Evolutionary conservation across 176 grass and related monocot genomes (phyloP).

Genomic region (Oryza australiensis): DNA sequence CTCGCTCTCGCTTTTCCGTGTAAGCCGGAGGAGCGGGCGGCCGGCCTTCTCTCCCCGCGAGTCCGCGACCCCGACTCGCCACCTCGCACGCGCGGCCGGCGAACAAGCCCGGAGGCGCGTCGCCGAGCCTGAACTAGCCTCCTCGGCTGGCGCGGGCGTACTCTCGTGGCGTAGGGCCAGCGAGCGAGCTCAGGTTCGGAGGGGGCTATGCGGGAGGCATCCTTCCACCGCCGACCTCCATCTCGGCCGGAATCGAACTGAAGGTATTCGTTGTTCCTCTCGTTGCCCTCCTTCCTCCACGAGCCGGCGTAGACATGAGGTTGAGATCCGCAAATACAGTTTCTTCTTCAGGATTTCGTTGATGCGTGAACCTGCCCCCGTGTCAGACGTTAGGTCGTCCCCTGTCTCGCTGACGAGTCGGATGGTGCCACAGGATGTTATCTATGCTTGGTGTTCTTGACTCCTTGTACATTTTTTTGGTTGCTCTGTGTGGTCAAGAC

Average conservation of each 20-base stretch:
- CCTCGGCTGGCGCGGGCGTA: background rate
- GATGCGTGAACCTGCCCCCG: background rate
- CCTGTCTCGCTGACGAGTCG: conserved; percentile 13
- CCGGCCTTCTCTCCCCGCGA: background rate
- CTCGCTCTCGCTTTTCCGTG: background rate
- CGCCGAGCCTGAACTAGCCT: background rate
- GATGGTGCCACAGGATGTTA: conserved; percentile 25
- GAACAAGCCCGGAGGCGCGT: background rate
- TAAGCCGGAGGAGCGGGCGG: background rate
- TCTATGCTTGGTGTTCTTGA: conserved; percentile 23
- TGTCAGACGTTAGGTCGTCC: background rate
- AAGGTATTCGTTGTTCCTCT: background rate
- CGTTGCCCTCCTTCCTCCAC: background rate
- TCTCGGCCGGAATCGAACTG: background rate
- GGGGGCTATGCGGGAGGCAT: background rate
- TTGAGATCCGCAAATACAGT: background rate
- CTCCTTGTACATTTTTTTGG: conserved; percentile 1
- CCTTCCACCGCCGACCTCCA: background rate
- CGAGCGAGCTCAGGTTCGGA: background rate
- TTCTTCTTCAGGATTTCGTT: background rate
- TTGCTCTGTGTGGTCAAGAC: background rate
- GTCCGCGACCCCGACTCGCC: background rate
- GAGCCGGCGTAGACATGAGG: background rate
- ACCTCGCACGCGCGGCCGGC: background rate
- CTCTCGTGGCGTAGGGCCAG: background rate